Base-by-base conservation (phyloP, 108 stramenopile species). In the Licmophora abbreviata region DNA sequence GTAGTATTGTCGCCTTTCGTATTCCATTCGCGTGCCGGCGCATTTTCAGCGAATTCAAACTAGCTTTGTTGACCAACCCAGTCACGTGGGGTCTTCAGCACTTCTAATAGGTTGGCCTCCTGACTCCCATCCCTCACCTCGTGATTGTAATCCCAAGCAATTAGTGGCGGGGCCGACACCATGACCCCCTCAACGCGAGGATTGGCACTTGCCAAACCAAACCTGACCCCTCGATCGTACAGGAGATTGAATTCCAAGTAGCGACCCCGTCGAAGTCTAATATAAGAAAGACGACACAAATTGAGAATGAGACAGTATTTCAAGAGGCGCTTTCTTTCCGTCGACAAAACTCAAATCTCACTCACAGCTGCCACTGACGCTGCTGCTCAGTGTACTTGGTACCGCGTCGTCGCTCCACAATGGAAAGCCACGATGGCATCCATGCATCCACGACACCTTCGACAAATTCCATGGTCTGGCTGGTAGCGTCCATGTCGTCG, bases 381-480 rank as follows among this genome's bases (percentile, higher is more conserved):
- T 96, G 74, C 49, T 83, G 46, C 1, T 83, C 76, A 3, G 68
- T 83, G 43, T 64, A 91, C 15, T 56, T 44, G 34, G 42, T 33
- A 10, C 64, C 22, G 22, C 53, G 42, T 48, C 81, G 81, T 54
- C 62, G 63, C 31, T 66, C 36, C 0, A 90, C 83, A 44, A 93
- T 87, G 12, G 92, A 88, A 17, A 88, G 48, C 78, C 85, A 95
- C 3, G 86, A 88, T 15, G 91, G 89, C 90, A 95, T 90, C 91
- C 93, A 95, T 4, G 72, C 61, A 21, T 66, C 14, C 14, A 83
- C 89, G 0, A 95, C 87, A 53, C 76, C 76, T 45, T 77, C 18
- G 4, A 84, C 82, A 61, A 95, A 95, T 0, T 49, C 22, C 8
- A 70, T 33, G 7, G 76, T 48, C 41, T 28, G 17, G 12, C 23